Percentiles rank a stretch among this genome's conserved stretches.
Conservation (phyloP, 2,329 filamentous ascomycete species). For the Diaporthe batatas region DNA sequence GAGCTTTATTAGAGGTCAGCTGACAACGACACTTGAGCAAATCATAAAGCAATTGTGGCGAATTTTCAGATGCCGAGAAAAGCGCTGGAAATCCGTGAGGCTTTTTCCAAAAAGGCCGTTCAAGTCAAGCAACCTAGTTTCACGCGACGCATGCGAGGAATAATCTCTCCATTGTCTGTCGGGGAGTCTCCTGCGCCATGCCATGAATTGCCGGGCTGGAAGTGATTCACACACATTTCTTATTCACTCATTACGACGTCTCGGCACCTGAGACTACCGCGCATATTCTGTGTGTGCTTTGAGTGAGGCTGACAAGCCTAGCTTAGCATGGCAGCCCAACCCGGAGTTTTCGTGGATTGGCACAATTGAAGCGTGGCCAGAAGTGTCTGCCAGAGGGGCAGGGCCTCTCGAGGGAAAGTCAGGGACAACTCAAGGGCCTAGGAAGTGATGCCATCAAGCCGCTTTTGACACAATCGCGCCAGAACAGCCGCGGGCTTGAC, state of each 20-base stretch:
- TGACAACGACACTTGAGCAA: background rate
- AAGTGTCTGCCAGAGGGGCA: background rate
- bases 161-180: background rate
- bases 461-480: constrained; percentile 32
- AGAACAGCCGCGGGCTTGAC: constrained; percentile 4
- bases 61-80: background rate
- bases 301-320: background rate
- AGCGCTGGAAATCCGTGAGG: background rate
- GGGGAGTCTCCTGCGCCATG: background rate
- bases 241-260: background rate
- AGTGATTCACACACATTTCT: no score
- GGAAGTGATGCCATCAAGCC: constrained; percentile 22
- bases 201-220: background rate
- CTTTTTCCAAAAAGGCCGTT: no score
- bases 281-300: background rate
- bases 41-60: background rate
- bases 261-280: background rate
- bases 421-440: background rate
- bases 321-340: background rate
- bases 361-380: background rate
- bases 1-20: accelerated
- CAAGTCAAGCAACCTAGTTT: no score
- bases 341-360: background rate
- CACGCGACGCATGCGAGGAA: no score
- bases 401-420: background rate